Conservation (phyloP, 345 rosid genomes). For the Salix koriyanagi region DNA sequence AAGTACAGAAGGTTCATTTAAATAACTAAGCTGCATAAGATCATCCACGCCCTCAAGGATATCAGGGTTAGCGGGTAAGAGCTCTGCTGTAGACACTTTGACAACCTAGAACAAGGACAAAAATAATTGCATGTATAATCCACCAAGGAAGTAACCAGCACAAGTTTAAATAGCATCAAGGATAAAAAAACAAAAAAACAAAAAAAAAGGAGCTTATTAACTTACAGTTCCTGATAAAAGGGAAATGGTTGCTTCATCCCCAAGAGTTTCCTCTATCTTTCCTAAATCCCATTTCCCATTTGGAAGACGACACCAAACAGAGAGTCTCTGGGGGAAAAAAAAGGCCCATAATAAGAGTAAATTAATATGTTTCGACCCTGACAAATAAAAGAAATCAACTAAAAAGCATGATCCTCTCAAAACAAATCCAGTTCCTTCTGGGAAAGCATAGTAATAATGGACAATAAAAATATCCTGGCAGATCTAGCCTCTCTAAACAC, state of each 20-base stretch:
- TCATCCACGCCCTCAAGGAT: conserved; percentile 82
- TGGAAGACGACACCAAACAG: conserved; percentile 69
- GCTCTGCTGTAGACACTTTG: conserved; percentile 61
- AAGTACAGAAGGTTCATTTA: conserved; percentile 93
- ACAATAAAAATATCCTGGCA: not conserved
- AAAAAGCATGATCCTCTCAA: not conserved
- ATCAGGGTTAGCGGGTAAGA: conserved; percentile 93
- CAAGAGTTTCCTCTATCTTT: conserved; percentile 63
- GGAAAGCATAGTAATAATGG: not conserved
- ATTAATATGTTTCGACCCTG: not conserved
- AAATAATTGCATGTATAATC: conserved; percentile 23
- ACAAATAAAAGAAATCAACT: not conserved
- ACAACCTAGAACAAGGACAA: conserved; percentile 49
- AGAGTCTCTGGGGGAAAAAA: conserved; percentile 53
- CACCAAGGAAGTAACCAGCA: conserved; percentile 14
- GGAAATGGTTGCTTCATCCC: conserved; percentile 57
- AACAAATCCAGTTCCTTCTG: not conserved
- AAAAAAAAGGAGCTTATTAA: not conserved
- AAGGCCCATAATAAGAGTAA: not conserved
- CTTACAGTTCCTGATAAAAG: conserved; percentile 69
- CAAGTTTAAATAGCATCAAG: conserved; percentile 4
- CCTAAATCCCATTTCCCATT: conserved; percentile 75
- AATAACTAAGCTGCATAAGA: conserved; percentile 85
- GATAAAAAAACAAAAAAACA: not conserved
- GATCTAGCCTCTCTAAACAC: not conserved